A percentile compares a stretch with the other conserved stretches of the same genome.
Evolutionary conservation across 345 rosid species (phyloP).

Genomic region (Populus euphratica): DNA sequence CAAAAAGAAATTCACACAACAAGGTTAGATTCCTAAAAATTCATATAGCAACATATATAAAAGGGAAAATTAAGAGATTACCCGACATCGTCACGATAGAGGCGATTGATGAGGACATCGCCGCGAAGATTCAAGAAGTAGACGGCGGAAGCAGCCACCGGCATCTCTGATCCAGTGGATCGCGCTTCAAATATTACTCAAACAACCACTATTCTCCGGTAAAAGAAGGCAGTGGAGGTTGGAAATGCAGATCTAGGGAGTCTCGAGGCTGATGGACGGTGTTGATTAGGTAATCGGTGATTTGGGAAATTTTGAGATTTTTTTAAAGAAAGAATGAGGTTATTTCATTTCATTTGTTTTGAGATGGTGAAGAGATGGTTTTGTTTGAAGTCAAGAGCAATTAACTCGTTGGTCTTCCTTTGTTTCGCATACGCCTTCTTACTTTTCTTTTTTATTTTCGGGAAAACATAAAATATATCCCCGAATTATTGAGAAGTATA

Average conservation of each 20-base stretch:
- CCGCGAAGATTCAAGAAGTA: constrained; percentile 98
- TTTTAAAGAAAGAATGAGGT: neutral
- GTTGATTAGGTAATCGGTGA: neutral
- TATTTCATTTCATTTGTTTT: neutral
- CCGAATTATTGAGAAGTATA: too few species aligned
- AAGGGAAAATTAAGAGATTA: constrained; percentile 17
- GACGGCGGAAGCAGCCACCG: constrained; percentile 98
- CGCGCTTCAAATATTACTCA: constrained; percentile 1
- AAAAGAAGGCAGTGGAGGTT: neutral
- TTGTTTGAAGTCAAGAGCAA: neutral
- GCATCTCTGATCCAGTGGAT: constrained; percentile 68
- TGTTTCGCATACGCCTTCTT: neutral
- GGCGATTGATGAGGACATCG: constrained; percentile 97
- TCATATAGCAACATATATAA: neutral
- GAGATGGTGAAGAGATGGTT: neutral
- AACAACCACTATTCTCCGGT: neutral
- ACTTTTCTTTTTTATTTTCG: too few species aligned
- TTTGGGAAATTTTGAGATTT: neutral
- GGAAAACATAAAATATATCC: too few species aligned
- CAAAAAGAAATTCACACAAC: neutral
- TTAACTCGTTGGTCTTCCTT: neutral
- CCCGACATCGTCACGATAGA: constrained; percentile 99
- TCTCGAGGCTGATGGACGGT: neutral
- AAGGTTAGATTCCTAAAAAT: neutral
- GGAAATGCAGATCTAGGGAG: constrained; percentile 10